A percentile compares a stretch with the other conserved stretches of the same genome.
Conservation (phyloP, 2,329 filamentous ascomycete species). For the Pestalotiopsis sp. region DNA sequence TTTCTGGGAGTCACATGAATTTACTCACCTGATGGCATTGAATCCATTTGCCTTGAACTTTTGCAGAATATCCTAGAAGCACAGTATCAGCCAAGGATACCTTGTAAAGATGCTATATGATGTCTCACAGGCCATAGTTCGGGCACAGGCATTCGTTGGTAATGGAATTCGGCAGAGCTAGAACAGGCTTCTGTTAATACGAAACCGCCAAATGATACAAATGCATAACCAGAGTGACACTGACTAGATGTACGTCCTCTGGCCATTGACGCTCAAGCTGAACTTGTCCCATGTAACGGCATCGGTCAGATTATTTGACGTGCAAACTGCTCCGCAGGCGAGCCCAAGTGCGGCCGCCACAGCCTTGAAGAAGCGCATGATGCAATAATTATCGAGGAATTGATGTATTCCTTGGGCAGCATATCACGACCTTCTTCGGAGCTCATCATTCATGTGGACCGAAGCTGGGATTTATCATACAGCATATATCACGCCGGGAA, state of each 20-base stretch:
- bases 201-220: background rate
- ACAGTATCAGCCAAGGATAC: background rate
- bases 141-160: slow-evolving; percentile 54
- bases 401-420: background rate
- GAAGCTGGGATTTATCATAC: background rate
- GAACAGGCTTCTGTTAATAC: slow-evolving; percentile 21
- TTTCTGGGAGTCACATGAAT: no score
- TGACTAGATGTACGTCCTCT: slow-evolving; percentile 48
- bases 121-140: slow-evolving; percentile 49
- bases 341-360: slow-evolving; percentile 9
- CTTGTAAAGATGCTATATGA: background rate
- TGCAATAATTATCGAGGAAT: background rate
- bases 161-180: slow-evolving; percentile 53
- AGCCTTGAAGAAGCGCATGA: slow-evolving; percentile 1
- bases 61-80: slow-evolving; percentile 19
- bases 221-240: background rate
- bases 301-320: slow-evolving; percentile 43
- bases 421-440: background rate
- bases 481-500: background rate
- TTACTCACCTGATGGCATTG: slow-evolving; percentile 13
- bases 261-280: slow-evolving; percentile 51
- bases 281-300: slow-evolving; percentile 55
- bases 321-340: slow-evolving; percentile 29
- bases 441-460: background rate
- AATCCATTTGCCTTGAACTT: slow-evolving; percentile 26